Evolutionary conservation across 495 filamentous ascomycete genomes (phyloP).

Genomic region (Aspergillus carlsbadensis): DNA sequence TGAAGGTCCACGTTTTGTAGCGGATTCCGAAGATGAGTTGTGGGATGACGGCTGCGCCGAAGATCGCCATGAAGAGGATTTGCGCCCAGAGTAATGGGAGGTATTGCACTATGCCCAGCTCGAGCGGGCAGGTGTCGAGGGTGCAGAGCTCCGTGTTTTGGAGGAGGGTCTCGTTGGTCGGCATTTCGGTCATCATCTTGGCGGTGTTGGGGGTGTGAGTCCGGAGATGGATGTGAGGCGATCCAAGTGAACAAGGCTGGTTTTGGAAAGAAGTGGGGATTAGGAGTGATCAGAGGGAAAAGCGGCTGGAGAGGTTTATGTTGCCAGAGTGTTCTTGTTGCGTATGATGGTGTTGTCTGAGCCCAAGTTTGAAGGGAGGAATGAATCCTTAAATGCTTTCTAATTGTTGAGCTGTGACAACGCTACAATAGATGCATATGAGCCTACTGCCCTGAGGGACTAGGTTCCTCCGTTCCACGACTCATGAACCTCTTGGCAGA

Average conservation of each 20-base stretch:
- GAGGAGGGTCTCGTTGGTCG: constrained; percentile 1
- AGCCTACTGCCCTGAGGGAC: not conserved
- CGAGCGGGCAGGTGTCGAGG: constrained; percentile 2
- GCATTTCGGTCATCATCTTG: constrained; percentile 1
- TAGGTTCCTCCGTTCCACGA: too few species aligned
- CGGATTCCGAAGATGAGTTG: constrained; percentile 28
- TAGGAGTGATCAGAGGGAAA: too few species aligned
- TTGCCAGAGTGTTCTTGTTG: too few species aligned
- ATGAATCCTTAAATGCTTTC: too few species aligned
- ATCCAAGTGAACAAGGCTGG: too few species aligned
- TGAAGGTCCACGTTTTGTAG: constrained; percentile 32
- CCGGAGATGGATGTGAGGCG: not conserved
- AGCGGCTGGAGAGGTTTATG: too few species aligned
- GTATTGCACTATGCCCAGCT: not conserved
- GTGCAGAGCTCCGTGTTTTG: constrained; percentile 2
- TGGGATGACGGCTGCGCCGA: constrained; percentile 22
- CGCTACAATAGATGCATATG: too few species aligned
- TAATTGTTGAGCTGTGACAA: too few species aligned
- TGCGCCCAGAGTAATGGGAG: not conserved
- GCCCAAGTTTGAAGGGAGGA: too few species aligned
- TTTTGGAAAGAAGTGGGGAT: not conserved
- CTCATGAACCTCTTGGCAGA: too few species aligned
- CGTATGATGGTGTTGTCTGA: too few species aligned
- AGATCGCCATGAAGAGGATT: constrained; percentile 18
- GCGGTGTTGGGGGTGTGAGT: not conserved